Percentiles rank a stretch among this genome's conserved stretches.
Conservation (phyloP, 352 stramenopile genomes). For the Phytopythium sindhum region DNA sequence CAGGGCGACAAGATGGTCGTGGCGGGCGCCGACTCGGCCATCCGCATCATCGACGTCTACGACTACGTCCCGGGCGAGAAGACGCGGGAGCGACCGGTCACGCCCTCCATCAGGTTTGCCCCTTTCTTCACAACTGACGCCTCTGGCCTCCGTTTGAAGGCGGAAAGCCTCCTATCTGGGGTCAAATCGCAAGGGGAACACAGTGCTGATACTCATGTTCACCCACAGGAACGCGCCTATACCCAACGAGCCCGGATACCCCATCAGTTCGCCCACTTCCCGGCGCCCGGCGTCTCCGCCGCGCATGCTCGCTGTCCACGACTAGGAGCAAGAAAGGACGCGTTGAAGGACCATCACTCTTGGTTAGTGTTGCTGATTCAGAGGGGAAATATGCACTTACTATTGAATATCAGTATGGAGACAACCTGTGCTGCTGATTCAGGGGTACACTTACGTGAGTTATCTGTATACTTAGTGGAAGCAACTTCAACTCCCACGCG, state of each 20-base stretch:
- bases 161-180: not conserved
- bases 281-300: constrained; percentile 50
- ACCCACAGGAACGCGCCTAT: constrained; percentile 44
- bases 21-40: constrained; percentile 77
- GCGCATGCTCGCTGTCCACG: constrained; percentile 41
- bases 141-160: too few relatives aligned
- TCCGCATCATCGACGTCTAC: constrained; percentile 89
- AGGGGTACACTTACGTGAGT: not conserved
- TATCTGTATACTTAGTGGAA: not conserved
- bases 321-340: constrained; percentile 16
- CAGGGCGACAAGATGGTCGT: constrained; percentile 82
- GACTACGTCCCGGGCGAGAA: constrained; percentile 70
- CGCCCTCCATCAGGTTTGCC: constrained; percentile 67
- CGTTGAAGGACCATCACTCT: constrained; percentile 5
- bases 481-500: constrained; percentile 1
- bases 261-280: constrained; percentile 27
- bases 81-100: constrained; percentile 61
- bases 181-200: not conserved
- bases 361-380: not conserved
- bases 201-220: not conserved
- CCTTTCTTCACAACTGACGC: not conserved
- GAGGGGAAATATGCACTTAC: not conserved
- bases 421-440: not conserved
- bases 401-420: not conserved
- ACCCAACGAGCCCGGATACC: constrained; percentile 32